Conservation (phyloP, 2,329 filamentous ascomycete genomes). For the Scleromitrula shiraiana region DNA sequence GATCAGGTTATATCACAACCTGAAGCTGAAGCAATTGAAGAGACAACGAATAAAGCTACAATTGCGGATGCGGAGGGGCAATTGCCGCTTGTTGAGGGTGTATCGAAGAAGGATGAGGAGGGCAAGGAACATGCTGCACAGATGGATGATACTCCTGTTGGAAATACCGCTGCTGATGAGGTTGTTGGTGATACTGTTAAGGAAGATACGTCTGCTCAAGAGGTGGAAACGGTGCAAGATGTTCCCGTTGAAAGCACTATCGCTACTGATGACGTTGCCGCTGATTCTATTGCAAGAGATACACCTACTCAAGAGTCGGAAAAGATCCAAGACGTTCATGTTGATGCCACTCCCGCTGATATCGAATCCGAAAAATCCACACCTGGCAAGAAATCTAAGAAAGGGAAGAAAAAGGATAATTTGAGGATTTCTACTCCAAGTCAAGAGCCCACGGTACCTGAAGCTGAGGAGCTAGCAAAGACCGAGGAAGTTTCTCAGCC, state of each 20-base stretch:
- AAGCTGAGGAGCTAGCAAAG: too few relatives aligned
- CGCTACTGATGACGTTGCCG: not conserved
- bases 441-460: too few relatives aligned
- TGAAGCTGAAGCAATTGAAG: not conserved
- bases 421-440: too few relatives aligned
- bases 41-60: not conserved
- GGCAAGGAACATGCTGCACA: not conserved
- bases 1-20: not conserved
- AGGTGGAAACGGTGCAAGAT: not conserved
- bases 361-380: not conserved
- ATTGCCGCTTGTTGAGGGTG: not conserved
- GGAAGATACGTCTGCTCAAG: not conserved
- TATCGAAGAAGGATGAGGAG: not conserved
- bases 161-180: not conserved
- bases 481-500: too few relatives aligned
- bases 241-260: not conserved
- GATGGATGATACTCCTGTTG: not conserved
- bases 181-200: not conserved
- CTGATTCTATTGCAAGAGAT: not conserved
- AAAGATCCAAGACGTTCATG: not conserved
- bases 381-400: slow-evolving; percentile 8
- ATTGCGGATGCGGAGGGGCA: not conserved
- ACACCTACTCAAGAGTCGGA: not conserved
- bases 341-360: not conserved
- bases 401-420: slow-evolving; percentile 24